Evolutionary conservation across 345 rosid genomes (phyloP), one percentile per base, ranked within the genome.

Genomic region (Psidium friedrichsthalianum): DNA sequence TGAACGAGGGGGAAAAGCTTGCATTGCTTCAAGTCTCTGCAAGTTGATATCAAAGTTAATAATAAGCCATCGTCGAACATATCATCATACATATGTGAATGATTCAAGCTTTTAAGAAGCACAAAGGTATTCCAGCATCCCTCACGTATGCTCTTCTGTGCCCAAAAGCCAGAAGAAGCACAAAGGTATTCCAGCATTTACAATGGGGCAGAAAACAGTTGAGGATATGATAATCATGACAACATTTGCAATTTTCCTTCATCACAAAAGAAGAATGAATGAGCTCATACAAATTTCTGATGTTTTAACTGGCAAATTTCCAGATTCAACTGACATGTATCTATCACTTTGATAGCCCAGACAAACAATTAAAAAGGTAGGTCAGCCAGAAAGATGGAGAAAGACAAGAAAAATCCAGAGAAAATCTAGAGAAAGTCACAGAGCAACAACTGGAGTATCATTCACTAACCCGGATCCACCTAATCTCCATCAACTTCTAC

Each of bases 1-100:
- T 91, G 83, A 92, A 56, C 9, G 98, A 92, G 16, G 93, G 91
- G 59, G 88, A 83, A 83, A 92, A 89, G 83, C 94, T 92, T 51
- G 94, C 98, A 89, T 94, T 91, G 85, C 81, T 93, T 95, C 97
- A 47, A 96, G 92, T 87, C 94, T 94, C 99, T 95, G 94, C 61
- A 87, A 87, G 55, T 40, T 14, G 0, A 61, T 32, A 56, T 56
- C 29, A 14, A 56, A 83, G 51, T 8, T 40, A 56, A 54, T 83
- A 14, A 83, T 18, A n/a, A 44, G 55, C 83, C 56, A 27, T 51
- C 15, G 52, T 51, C 13, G 3, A 82, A 82, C 14, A 6, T 54
- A 51, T 53, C 16, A 47, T 47, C 57, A 59, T 56, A 40, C 51
- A 49, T 44, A 36, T 83, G 18, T 11, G 25, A 12, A 83, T 21